phyloP scores from a whole-genome alignment of 148 eudicot species.

The Rhododendron ovatum region DNA sequence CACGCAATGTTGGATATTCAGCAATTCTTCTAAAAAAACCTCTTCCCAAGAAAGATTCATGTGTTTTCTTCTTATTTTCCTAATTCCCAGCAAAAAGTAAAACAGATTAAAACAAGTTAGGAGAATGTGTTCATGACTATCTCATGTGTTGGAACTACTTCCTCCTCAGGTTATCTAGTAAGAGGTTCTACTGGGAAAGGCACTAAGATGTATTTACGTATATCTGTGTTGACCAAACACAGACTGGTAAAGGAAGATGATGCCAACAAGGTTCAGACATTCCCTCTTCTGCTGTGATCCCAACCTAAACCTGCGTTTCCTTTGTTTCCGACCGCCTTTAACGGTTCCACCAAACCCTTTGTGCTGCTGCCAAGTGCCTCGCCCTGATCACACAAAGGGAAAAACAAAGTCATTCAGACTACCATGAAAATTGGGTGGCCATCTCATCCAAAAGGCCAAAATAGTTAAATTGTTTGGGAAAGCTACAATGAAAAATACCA shows the following conservation, averaged over 20 bases:
- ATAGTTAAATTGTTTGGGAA: not conserved
- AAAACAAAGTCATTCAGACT: not conserved
- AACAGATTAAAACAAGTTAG: not conserved
- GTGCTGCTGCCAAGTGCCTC: constrained; percentile 75
- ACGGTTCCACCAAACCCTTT: constrained; percentile 70
- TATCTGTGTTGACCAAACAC: not conserved
- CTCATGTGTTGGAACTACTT: not conserved
- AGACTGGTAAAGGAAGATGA: not conserved
- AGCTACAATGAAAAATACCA: not conserved
- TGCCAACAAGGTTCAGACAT: not conserved
- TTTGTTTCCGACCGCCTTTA: constrained; percentile 76
- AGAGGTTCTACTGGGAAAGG: not conserved
- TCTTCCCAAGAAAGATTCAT: not conserved
- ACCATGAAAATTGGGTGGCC: not conserved
- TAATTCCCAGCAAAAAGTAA: not conserved
- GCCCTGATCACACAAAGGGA: constrained; percentile 37
- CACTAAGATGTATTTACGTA: not conserved
- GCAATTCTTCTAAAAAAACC: not conserved
- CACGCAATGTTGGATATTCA: not conserved
- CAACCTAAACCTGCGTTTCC: constrained; percentile 94
- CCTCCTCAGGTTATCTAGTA: not conserved
- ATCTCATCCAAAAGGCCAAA: not conserved
- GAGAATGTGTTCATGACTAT: not conserved
- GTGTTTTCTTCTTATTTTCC: not conserved
- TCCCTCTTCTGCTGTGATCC: constrained; percentile 29